phyloP scores from a whole-genome alignment of 2,329 filamentous ascomycete species.

The Dothistroma pini region DNA sequence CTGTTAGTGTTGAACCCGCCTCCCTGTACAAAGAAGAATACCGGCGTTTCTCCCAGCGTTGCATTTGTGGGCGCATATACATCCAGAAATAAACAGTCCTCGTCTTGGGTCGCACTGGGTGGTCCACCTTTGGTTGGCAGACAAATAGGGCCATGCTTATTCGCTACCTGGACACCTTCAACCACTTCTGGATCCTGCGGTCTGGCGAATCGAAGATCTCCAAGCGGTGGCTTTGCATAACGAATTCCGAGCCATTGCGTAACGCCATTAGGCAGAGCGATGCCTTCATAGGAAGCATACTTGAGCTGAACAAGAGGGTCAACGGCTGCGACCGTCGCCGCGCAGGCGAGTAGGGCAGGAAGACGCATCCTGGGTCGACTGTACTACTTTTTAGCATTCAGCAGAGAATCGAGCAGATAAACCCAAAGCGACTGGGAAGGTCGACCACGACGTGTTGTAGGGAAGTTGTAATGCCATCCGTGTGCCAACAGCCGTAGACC shows the following conservation, averaged over 20 bases:
- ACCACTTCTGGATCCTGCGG: slow-evolving; percentile 58
- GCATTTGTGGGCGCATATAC: slow-evolving; percentile 58
- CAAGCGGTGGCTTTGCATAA: slow-evolving; percentile 67
- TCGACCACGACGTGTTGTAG: not conserved
- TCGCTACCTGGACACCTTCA: slow-evolving; percentile 50
- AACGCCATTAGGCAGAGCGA: slow-evolving; percentile 53
- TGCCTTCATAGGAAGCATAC: slow-evolving; percentile 65
- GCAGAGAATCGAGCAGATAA: not conserved
- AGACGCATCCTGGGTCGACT: not conserved
- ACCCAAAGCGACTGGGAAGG: not conserved
- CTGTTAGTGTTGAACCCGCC: slow-evolving; percentile 47
- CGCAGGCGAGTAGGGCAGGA: not conserved
- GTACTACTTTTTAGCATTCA: not conserved
- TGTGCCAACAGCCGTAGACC: not conserved
- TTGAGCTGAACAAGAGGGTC: slow-evolving; percentile 55
- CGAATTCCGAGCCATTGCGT: slow-evolving; percentile 72
- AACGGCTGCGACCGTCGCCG: slow-evolving; percentile 29
- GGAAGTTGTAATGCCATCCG: not conserved
- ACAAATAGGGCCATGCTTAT: slow-evolving; percentile 41
- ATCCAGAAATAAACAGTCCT: slow-evolving; percentile 69
- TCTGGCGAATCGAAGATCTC: slow-evolving; percentile 61
- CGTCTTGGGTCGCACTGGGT: slow-evolving; percentile 41
- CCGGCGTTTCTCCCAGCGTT: slow-evolving; percentile 53
- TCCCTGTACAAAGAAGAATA: slow-evolving; percentile 59
- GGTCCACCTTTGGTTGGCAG: slow-evolving; percentile 27